Evolutionary conservation across 2,329 filamentous ascomycete genomes (phyloP).

Genomic region (Apiospora marii): DNA sequence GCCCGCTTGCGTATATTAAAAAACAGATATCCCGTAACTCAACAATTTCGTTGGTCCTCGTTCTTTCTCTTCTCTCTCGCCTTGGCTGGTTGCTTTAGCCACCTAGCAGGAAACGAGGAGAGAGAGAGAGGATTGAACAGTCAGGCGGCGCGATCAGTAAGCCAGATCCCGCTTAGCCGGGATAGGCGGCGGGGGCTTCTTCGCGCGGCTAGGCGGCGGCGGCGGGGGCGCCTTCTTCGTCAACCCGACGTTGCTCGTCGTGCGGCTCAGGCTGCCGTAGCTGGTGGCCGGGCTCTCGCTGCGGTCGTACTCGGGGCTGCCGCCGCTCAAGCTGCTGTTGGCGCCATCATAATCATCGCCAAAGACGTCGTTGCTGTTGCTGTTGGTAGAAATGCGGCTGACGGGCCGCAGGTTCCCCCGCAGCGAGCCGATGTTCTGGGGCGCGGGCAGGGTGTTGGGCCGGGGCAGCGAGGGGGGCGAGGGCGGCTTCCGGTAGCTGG

Average conservation of each 20-base stretch:
- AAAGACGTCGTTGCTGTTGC: slow-evolving; percentile 49
- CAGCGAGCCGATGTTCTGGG: slow-evolving; percentile 45
- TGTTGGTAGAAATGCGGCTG: slow-evolving; percentile 51
- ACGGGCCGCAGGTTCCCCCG: slow-evolving; percentile 56
- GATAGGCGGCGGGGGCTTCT: slow-evolving; percentile 64
- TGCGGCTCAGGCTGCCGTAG: slow-evolving; percentile 61
- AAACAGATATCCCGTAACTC: slow-evolving; percentile 4
- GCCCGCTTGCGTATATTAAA: slow-evolving; percentile 17
- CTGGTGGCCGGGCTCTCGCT: slow-evolving; percentile 65
- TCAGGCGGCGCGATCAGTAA: slow-evolving; percentile 37
- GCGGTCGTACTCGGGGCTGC: slow-evolving; percentile 59
- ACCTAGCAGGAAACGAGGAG: too few species aligned
- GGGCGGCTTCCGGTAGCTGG: slow-evolving; percentile 40
- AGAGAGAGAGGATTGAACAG: too few species aligned
- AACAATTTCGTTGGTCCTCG: not conserved
- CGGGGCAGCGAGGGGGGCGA: slow-evolving; percentile 28
- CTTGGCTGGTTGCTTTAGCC: too few species aligned
- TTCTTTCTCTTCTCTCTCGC: not conserved
- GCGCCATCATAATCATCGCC: slow-evolving; percentile 58
- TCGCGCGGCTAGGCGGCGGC: slow-evolving; percentile 55
- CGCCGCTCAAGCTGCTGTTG: slow-evolving; percentile 51
- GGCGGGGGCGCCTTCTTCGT: slow-evolving; percentile 53
- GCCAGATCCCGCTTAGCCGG: slow-evolving; percentile 46
- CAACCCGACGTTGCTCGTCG: slow-evolving; percentile 43
- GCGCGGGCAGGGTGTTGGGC: slow-evolving; percentile 34